Evolutionary conservation across 2,329 filamentous ascomycete species (phyloP).

Genomic region (Leptodontidium sp.): DNA sequence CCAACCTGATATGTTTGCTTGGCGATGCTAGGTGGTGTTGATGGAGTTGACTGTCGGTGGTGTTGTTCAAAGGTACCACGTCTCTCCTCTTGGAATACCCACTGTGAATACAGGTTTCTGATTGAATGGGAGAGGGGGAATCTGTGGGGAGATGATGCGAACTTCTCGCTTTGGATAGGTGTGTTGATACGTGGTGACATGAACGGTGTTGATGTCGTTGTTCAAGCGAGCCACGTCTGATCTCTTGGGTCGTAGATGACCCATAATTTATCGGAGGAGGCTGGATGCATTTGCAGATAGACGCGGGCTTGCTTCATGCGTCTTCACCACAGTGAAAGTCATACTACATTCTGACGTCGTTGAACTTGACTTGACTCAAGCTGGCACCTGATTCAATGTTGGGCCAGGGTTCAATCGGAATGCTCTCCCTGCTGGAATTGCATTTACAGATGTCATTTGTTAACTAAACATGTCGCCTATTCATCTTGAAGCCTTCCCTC

Average conservation of each 20-base stretch:
- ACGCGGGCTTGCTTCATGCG: background rate
- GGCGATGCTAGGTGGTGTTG: background rate
- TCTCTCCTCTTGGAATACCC: background rate
- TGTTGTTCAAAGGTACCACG: background rate
- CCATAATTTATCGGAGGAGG: background rate
- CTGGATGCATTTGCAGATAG: background rate
- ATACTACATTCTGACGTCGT: too few species aligned
- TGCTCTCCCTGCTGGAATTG: too few species aligned
- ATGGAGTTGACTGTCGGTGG: background rate
- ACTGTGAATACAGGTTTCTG: background rate
- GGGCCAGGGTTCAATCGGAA: too few species aligned
- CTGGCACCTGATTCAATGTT: too few species aligned
- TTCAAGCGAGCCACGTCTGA: conserved; percentile 13
- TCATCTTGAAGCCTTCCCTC: background rate
- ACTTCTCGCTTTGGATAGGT: conserved; percentile 13
- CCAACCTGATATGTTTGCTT: background rate
- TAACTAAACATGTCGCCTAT: too few species aligned
- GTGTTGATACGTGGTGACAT: conserved; percentile 7
- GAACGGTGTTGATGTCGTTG: conserved; percentile 2
- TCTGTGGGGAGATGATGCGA: background rate
- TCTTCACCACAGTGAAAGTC: too few species aligned
- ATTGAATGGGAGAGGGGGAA: background rate
- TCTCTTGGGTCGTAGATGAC: background rate
- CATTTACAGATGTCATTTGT: too few species aligned
- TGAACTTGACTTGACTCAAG: too few species aligned